Evolutionary conservation across 148 eudicot species (phyloP), one percentile per base, ranked within the genome.

Genomic region (Vaccinium darrowii): DNA sequence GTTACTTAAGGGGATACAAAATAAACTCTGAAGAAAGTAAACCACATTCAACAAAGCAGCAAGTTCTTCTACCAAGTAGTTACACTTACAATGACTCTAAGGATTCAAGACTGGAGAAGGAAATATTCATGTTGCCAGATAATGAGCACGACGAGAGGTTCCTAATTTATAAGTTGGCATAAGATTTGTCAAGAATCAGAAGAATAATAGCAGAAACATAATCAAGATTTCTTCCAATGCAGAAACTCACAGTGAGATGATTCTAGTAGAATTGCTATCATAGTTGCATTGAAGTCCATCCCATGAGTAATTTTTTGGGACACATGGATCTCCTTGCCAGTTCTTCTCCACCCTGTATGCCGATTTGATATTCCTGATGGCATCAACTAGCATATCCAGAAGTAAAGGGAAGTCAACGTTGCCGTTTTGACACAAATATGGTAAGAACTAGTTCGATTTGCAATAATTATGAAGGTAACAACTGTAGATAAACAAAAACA

Each of bases 321-420:
- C 71, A 65, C 92, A 90, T 13, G 94, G 92, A 86, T 92, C 94
- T 7, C 94, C 91, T 86, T 90, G 92, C 94, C 92, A 90, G 36
- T 88, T 86, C 74, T 79, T 89, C 39, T 27, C 67, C 85, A 86
- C 16, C 7, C 54, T 80, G 63, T 90, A 90, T 3, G 2, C 49
- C n/a, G 84, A 84, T 84, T 90, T 90, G 56, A 89, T 86, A 19
- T 84, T 51, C 76, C 49, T n/a, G 3, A 92, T 67, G 16, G 90
- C 89, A n/a, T 27, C 80, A 79, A 85, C 92, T 90, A 76, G 21
- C 39, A 56, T 25, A 71, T 16, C 65, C 81, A 54, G 18, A 79
- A 79, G 13, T 10, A 18, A 71, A 13, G 43, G 43, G 47, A 27
- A 30, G 21, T 71, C 8, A 71, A 13, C 43, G 18, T 30, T 30